A percentile compares a stretch with the other conserved stretches of the same genome.
Conservation (phyloP, 169 alveolate species). For the Plasmodium malariae region DNA sequence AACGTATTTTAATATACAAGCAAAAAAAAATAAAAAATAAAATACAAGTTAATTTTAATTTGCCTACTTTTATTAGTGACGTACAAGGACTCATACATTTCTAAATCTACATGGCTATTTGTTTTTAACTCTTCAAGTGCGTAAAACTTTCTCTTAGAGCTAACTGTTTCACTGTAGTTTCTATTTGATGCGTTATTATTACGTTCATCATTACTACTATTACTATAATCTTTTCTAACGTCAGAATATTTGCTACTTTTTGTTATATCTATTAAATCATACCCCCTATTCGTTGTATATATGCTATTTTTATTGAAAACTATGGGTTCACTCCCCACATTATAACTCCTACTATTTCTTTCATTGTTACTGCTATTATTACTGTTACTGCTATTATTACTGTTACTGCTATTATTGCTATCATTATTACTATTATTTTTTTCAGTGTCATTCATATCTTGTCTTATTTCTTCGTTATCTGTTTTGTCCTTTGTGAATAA, state of each 20-base stretch:
- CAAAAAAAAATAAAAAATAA: too few relatives aligned
- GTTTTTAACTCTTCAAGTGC: conserved; percentile 44
- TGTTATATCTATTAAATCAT: conserved; percentile 12
- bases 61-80: conserved; percentile 70
- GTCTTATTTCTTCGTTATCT: conserved; percentile 19
- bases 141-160: conserved; percentile 66
- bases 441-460: conserved; percentile 12
- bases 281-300: not conserved
- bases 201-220: not conserved
- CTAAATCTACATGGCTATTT: conserved; percentile 55
- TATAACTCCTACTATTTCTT: not conserved
- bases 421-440: too few relatives aligned
- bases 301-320: conserved; percentile 30
- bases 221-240: conserved; percentile 21
- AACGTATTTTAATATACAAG: too few relatives aligned
- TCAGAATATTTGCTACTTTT: conserved; percentile 20
- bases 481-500: conserved; percentile 8
- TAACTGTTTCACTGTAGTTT: conserved; percentile 18
- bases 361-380: conserved; percentile 11
- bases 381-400: too few relatives aligned
- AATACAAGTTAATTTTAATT: not conserved
- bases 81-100: conserved; percentile 31
- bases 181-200: conserved; percentile 2
- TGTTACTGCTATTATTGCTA: conserved; percentile 4
- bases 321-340: not conserved